These are phyloP conservation scores for Solanum ossicruentum DNA, from an alignment of 257 asterid genomes.

Conservation along the genomic window DNA sequence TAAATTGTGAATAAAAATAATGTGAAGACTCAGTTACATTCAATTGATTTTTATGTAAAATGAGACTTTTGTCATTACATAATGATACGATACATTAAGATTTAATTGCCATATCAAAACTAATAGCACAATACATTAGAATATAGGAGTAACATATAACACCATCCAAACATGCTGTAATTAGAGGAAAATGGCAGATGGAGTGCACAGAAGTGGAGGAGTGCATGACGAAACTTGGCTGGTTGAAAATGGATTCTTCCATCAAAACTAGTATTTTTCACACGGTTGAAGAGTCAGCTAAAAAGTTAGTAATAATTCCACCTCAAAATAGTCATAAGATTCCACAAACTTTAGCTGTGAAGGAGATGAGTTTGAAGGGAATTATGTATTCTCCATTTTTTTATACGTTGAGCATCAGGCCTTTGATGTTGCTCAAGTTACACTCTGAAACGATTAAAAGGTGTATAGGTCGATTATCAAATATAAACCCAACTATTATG, in stretches of 20 bases:
- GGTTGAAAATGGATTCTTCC: not conserved
- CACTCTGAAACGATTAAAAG: too few species aligned
- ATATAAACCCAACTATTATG: too few species aligned
- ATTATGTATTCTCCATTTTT: not conserved
- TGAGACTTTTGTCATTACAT: not conserved
- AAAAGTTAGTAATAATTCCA: not conserved
- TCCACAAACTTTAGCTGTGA: not conserved
- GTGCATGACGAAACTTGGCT: not conserved
- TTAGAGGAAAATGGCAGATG: not conserved
- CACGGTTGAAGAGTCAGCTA: not conserved
- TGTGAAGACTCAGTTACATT: not conserved
- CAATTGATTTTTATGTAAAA: not conserved
- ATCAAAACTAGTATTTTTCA: not conserved
- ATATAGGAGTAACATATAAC: too few species aligned
- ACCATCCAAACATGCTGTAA: too few species aligned
- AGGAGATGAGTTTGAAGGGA: not conserved
- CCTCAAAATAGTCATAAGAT: not conserved
- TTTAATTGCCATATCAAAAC: too few species aligned
- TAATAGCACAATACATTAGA: too few species aligned
- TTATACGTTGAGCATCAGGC: not conserved
- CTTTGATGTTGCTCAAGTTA: too few species aligned
- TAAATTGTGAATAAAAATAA: not conserved
- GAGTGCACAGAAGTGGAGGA: not conserved
- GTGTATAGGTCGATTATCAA: too few species aligned
- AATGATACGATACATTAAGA: too few species aligned